Base-by-base conservation (phyloP, 495 filamentous ascomycete genomes). In the Bacidia rubella region DNA sequence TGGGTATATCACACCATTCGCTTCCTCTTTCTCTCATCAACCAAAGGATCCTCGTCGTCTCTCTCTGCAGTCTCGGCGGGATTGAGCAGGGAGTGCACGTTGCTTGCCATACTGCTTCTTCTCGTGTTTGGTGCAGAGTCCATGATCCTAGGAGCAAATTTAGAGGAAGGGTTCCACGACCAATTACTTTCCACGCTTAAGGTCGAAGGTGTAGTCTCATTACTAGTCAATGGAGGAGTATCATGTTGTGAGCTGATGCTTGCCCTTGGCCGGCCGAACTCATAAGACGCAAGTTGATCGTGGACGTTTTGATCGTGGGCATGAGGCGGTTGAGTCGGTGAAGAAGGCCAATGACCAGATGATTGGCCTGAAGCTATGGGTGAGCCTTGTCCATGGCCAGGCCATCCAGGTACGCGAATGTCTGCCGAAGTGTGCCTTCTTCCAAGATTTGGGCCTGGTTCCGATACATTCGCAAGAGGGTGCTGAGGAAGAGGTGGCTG, bases 381-480 rank as follows among this genome's bases (percentile, higher is more conserved):
- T 2, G 87, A 88, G 26, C 38, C 56, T 3, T 49, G 49, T n/a
- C 26, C 67, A 63, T 15, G 79, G 74, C 57, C 52, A 17, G 84
- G 81, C 92, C 92, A 96, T 48, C 87, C 86, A 58, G 85, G 84
- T 39, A 85, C 80, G 25, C 92, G 85, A 57, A 98, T 97, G 60
- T 98, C 92, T 50, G 92, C 92, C 45, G 90, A 92, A 1, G 92
- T 98, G 66, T 98, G 92, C 41, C 92, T 81, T 20, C 92, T 82
- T 26, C 82, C 76, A 29, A 96, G 71, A 59, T 81, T 85, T 48
- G 80, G 69, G 0, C 71, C 77, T 11, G 86, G 85, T 23, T 87
- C 56, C 25, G 85, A 77, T 19, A 84, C 81, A 48, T 76, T 74
- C 1, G 87, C 78, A 41, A 95, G 72, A 45, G 87, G 87, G 63